These are phyloP conservation scores for Gaeumannomyces sp. DNA, from an alignment of 2,329 filamentous ascomycete genomes.

Conservation along the genomic window DNA sequence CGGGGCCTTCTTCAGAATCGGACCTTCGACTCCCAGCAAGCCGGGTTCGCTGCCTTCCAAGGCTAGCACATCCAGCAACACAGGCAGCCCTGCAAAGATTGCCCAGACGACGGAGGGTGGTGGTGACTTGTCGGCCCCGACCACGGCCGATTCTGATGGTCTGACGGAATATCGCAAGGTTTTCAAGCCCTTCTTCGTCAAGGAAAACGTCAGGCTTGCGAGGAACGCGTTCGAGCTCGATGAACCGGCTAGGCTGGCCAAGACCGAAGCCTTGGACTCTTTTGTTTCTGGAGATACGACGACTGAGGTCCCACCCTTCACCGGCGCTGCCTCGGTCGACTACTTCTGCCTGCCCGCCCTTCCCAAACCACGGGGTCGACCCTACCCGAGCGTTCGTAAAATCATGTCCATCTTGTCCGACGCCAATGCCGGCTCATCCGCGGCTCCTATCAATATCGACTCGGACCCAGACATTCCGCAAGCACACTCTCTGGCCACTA, in stretches of 20 bases:
- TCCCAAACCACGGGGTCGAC: constrained; percentile 37
- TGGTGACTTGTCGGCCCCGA: not conserved
- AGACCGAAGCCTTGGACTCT: constrained; percentile 46
- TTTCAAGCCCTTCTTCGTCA: constrained; percentile 78
- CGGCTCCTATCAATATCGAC: constrained; percentile 25
- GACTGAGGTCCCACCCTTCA: constrained; percentile 34
- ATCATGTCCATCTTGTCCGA: constrained; percentile 42
- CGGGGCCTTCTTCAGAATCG: constrained; percentile 38
- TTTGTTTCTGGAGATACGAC: constrained; percentile 41
- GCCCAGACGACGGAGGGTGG: constrained; percentile 14
- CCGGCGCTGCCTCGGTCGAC: constrained; percentile 28
- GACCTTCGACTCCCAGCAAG: constrained; percentile 35
- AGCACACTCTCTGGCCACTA: not conserved
- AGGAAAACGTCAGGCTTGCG: constrained; percentile 67
- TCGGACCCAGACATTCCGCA: no score
- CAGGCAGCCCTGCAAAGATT: constrained; percentile 19
- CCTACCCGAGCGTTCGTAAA: constrained; percentile 49
- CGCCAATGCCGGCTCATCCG: constrained; percentile 25
- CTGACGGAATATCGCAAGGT: constrained; percentile 56
- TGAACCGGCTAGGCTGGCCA: constrained; percentile 44
- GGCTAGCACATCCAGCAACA: not conserved
- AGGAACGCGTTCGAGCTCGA: constrained; percentile 52
- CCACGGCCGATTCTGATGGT: constrained; percentile 14
- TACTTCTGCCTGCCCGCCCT: constrained; percentile 39
- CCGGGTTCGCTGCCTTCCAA: constrained; percentile 25